These are phyloP conservation scores for Entoloma clypeatum DNA, from an alignment of 1,284 basidiomycete species.

Conservation along the genomic window DNA sequence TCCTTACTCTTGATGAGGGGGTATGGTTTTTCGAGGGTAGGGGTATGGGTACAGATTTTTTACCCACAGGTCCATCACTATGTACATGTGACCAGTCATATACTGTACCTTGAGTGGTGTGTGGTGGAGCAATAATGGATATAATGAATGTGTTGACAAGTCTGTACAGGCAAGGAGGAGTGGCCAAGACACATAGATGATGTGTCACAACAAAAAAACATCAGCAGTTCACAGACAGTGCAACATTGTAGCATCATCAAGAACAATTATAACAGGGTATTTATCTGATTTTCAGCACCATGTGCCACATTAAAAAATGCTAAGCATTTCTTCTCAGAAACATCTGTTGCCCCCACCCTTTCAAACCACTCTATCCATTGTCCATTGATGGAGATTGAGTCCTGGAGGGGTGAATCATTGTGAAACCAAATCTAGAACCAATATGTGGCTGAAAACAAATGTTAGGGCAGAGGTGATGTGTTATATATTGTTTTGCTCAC, in stretches of 20 bases:
- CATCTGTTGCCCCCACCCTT: conserved; percentile 1
- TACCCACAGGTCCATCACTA: no score
- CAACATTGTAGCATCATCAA: neutral
- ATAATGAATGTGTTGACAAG: conserved; percentile 1
- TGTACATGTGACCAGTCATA: no score
- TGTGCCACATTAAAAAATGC: neutral
- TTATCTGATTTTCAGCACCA: conserved; percentile 3
- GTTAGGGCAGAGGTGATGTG: neutral
- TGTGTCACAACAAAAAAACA: neutral
- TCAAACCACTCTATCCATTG: neutral
- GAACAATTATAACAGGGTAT: conserved; percentile 1
- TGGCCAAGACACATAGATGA: conserved; percentile 1
- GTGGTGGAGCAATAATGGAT: neutral
- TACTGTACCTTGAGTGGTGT: neutral
- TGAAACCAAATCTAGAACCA: neutral
- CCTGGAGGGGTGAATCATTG: conserved; percentile 1
- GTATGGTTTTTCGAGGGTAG: no score
- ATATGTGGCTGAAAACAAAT: conserved; percentile 1
- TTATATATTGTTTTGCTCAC: conserved; percentile 1
- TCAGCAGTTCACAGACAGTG: neutral
- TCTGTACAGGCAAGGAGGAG: conserved; percentile 2
- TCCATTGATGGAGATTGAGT: conserved; percentile 1
- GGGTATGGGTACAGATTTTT: no score
- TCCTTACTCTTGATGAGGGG: no score
- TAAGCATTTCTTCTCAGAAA: neutral